phyloP scores from a whole-genome alignment of 192 early-diverging fungal genomes.

The Mortierella antarctica region DNA sequence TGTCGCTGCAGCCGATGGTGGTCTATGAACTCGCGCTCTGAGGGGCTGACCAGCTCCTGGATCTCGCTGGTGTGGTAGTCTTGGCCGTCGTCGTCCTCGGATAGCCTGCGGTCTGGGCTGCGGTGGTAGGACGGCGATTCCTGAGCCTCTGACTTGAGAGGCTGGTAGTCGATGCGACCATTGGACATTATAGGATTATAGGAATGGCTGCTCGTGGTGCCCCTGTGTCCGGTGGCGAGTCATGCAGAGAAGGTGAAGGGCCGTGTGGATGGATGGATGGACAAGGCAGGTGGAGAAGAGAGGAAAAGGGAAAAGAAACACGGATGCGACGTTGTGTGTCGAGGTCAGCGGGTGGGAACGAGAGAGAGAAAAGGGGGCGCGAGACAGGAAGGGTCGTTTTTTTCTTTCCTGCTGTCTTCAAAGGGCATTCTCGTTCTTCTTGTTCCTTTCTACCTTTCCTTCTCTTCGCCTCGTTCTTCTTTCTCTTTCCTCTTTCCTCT shows the following conservation, averaged over 20 bases:
- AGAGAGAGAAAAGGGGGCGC: background rate
- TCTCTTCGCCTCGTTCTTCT: background rate
- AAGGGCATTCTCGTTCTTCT: background rate
- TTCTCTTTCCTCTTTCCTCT: background rate
- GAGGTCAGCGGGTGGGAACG: background rate
- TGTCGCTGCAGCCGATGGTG: conserved; percentile 8
- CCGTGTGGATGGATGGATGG: background rate
- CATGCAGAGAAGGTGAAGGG: background rate
- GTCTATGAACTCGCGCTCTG: conserved; percentile 20
- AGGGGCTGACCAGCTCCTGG: conserved; percentile 27
- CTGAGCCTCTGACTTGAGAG: conserved; percentile 9
- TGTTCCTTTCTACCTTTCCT: background rate
- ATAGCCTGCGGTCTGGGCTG: too few relatives aligned
- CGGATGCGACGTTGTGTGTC: too few relatives aligned
- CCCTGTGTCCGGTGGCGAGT: background rate
- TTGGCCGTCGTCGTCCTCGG: conserved; percentile 15
- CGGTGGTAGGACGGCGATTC: conserved; percentile 16
- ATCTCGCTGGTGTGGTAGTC: conserved; percentile 19
- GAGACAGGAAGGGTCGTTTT: background rate
- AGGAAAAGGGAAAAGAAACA: too few relatives aligned
- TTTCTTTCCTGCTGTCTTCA: background rate
- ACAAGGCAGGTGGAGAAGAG: background rate
- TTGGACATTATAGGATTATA: conserved; percentile 21
- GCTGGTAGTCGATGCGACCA: conserved; percentile 44
- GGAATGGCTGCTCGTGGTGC: background rate